phyloP scores from a whole-genome alignment of 495 filamentous ascomycete species.

The Neurospora pannonica region DNA sequence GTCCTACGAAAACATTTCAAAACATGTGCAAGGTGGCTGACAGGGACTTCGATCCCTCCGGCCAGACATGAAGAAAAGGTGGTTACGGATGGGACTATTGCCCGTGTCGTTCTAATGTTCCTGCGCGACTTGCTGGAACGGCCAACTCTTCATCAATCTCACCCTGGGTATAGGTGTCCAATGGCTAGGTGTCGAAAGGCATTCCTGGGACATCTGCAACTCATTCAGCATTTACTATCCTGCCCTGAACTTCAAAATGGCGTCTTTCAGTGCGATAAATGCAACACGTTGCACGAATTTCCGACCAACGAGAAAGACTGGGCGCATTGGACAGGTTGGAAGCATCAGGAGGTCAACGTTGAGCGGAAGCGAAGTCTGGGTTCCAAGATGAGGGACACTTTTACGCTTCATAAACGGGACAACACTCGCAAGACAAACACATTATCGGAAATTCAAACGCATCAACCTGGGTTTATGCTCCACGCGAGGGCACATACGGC shows the following conservation, averaged over 20 bases:
- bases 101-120: conserved; percentile 27
- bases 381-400: conserved; percentile 22
- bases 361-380: conserved; percentile 23
- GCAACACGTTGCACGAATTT: conserved; percentile 20
- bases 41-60: not conserved
- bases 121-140: conserved; percentile 26
- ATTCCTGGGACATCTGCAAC: conserved; percentile 15
- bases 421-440: conserved; percentile 9
- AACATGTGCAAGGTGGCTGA: conserved; percentile 7
- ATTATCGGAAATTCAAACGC: not conserved
- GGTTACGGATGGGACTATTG: conserved; percentile 19
- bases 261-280: conserved; percentile 27
- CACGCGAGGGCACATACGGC: conserved; percentile 13
- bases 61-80: conserved; percentile 26
- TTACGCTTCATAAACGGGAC: conserved; percentile 18
- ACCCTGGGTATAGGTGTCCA: conserved; percentile 15
- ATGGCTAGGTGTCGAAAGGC: conserved; percentile 21
- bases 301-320: conserved; percentile 30
- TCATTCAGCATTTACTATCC: conserved; percentile 24
- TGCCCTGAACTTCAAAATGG: conserved; percentile 22
- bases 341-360: conserved; percentile 6
- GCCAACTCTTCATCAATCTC: conserved; percentile 11
- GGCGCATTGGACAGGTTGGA: conserved; percentile 23
- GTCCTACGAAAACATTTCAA: not conserved
- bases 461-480: not conserved